Evolutionary conservation across 176 grass and related monocot genomes (phyloP).

Genomic region (Secale cereale): DNA sequence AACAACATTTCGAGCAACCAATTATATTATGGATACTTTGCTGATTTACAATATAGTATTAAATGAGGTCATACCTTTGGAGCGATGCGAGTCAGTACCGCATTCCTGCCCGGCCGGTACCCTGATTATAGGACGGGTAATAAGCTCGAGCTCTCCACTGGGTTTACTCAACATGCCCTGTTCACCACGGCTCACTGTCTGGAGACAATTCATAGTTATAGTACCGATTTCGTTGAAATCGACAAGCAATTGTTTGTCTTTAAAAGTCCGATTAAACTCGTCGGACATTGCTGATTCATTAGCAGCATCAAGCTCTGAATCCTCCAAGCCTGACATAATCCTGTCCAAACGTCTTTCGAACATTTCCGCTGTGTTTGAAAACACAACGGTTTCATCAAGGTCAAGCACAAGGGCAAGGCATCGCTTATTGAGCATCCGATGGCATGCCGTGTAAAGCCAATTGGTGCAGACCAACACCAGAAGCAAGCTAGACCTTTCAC

Average conservation of each 20-base stretch:
- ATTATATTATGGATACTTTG: not conserved
- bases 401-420: slow-evolving; percentile 65
- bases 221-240: slow-evolving; percentile 37
- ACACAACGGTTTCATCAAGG: slow-evolving; percentile 54
- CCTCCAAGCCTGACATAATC: slow-evolving; percentile 34
- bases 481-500: slow-evolving; percentile 62
- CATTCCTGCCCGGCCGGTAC: slow-evolving; percentile 47
- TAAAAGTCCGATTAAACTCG: slow-evolving; percentile 41
- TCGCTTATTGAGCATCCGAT: slow-evolving; percentile 54
- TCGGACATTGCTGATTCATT: slow-evolving; percentile 37
- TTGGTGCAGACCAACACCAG: slow-evolving; percentile 61
- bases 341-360: slow-evolving; percentile 44
- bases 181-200: slow-evolving; percentile 39
- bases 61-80: slow-evolving; percentile 38
- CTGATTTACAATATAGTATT: not conserved
- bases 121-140: slow-evolving; percentile 51
- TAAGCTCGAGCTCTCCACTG: slow-evolving; percentile 17
- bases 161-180: slow-evolving; percentile 10
- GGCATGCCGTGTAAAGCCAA: slow-evolving; percentile 36
- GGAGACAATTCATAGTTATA: slow-evolving; percentile 20
- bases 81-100: slow-evolving; percentile 56
- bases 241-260: slow-evolving; percentile 46
- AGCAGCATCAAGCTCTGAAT: slow-evolving; percentile 36
- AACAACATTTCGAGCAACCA: not conserved
- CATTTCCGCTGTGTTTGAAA: slow-evolving; percentile 60